Evolutionary conservation across 139 green algal species (phyloP).

Genomic region (Tetradesmus lagerheimii): DNA sequence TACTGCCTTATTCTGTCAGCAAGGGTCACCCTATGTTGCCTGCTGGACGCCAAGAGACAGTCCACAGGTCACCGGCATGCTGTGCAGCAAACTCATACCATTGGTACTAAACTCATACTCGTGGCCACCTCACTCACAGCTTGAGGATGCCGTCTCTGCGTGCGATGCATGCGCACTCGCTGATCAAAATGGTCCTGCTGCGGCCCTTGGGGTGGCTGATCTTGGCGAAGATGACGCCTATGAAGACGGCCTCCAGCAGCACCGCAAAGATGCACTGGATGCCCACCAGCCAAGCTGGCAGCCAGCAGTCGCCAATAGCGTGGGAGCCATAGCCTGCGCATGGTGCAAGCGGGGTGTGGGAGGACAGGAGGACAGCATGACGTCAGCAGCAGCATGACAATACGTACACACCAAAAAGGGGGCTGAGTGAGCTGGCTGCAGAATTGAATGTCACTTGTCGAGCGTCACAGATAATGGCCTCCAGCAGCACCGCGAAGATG

Average conservation of each 20-base stretch:
- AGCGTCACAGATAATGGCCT: too few relatives aligned
- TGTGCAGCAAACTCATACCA: too few relatives aligned
- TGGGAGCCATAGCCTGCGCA: slow-evolving; percentile 88
- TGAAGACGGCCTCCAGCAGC: slow-evolving; percentile 81
- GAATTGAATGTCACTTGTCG: too few relatives aligned
- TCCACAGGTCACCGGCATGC: not conserved
- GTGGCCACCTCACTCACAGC: slow-evolving; percentile 68
- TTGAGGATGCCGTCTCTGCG: slow-evolving; percentile 91
- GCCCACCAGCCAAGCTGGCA: slow-evolving; percentile 67
- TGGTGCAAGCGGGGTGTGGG: not conserved
- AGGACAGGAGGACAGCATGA: too few relatives aligned
- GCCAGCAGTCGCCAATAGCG: slow-evolving; percentile 80
- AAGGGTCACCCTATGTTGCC: too few relatives aligned
- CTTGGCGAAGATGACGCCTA: slow-evolving; percentile 88
- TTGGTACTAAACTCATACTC: too few relatives aligned
- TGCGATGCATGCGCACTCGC: slow-evolving; percentile 80
- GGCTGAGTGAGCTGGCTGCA: too few relatives aligned
- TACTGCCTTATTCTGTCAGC: too few relatives aligned
- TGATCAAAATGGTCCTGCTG: slow-evolving; percentile 88
- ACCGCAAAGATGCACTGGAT: slow-evolving; percentile 79
- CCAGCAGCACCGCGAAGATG: slow-evolving; percentile 77
- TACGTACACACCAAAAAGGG: too few relatives aligned
- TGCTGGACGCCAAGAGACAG: too few relatives aligned
- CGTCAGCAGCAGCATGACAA: too few relatives aligned
- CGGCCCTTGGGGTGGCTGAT: slow-evolving; percentile 84